Evolutionary conservation across 805 yeast genomes (phyloP).

Genomic region (Nakazawaea peltata): DNA sequence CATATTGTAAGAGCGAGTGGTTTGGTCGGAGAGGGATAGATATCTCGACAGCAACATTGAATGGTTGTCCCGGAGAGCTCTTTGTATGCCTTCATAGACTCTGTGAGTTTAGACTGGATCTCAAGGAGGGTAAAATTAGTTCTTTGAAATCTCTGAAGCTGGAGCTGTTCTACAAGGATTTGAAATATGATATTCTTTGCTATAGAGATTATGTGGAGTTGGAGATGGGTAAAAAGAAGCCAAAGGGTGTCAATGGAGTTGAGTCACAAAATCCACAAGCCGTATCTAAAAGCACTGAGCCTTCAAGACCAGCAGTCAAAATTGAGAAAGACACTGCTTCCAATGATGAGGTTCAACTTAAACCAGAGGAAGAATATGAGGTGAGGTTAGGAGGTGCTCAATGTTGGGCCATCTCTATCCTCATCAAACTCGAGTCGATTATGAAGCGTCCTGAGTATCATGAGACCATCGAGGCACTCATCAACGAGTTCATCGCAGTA

Average conservation of each 20-base stretch:
- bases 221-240: conserved; percentile 4
- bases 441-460: conserved; percentile 16
- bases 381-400: conserved; percentile 43
- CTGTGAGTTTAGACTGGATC: conserved; percentile 26
- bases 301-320: no score
- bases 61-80: conserved; percentile 56
- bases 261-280: no score
- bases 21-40: conserved; percentile 35
- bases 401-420: conserved; percentile 41
- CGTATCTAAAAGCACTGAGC: no score
- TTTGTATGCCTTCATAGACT: conserved; percentile 38
- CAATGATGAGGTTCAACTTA: conserved; percentile 8
- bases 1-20: conserved; percentile 45
- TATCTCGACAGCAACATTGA: conserved; percentile 42
- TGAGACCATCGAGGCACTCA: conserved; percentile 23
- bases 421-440: conserved; percentile 21
- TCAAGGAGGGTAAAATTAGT: conserved; percentile 14
- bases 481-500: conserved; percentile 37
- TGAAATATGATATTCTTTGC: conserved; percentile 28
- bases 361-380: conserved; percentile 23
- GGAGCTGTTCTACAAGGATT: conserved; percentile 20
- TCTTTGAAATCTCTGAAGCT: conserved; percentile 11
- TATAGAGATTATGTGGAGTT: conserved; percentile 40
- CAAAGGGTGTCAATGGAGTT: no score
- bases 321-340: neutral